A percentile compares a stretch with the other conserved stretches of the same genome.
These are phyloP conservation scores for Medicago arabica DNA, from an alignment of 306 rosid genomes.

Conservation along the genomic window DNA sequence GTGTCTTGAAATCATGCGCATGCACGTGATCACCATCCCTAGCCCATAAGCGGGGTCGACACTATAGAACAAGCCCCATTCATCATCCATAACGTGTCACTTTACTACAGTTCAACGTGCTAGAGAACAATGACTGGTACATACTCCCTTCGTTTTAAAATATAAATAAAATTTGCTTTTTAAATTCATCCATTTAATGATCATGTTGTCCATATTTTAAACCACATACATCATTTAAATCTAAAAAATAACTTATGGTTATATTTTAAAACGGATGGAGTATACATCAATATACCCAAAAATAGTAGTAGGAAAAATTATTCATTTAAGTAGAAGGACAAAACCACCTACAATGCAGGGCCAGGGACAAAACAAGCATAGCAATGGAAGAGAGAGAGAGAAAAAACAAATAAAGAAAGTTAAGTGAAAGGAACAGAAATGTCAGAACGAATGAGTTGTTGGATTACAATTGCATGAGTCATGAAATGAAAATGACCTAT, in stretches of 20 bases:
- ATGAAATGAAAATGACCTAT: not conserved
- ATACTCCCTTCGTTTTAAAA: no score
- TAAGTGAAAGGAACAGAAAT: no score
- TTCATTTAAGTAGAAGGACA: constrained; percentile 6
- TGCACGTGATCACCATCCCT: constrained; percentile 38
- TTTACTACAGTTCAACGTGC: not conserved
- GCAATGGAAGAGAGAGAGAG: no score
- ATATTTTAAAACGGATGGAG: no score
- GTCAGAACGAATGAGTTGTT: not conserved
- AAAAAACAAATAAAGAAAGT: not conserved
- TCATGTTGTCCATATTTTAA: no score
- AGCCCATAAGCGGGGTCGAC: constrained; percentile 22
- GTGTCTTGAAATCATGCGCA: not conserved
- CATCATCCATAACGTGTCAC: constrained; percentile 34
- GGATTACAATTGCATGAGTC: not conserved
- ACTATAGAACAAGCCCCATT: not conserved
- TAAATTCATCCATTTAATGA: no score
- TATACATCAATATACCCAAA: not conserved
- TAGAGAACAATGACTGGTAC: not conserved
- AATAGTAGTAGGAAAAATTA: not conserved
- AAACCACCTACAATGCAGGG: not conserved
- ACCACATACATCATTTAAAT: no score
- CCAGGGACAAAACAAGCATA: no score
- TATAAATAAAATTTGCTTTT: no score
- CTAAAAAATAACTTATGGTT: no score